Evolutionary conservation across 495 filamentous ascomycete species (phyloP), one percentile per base, ranked within the genome.

Genomic region (Astrothelium subdiscretum): DNA sequence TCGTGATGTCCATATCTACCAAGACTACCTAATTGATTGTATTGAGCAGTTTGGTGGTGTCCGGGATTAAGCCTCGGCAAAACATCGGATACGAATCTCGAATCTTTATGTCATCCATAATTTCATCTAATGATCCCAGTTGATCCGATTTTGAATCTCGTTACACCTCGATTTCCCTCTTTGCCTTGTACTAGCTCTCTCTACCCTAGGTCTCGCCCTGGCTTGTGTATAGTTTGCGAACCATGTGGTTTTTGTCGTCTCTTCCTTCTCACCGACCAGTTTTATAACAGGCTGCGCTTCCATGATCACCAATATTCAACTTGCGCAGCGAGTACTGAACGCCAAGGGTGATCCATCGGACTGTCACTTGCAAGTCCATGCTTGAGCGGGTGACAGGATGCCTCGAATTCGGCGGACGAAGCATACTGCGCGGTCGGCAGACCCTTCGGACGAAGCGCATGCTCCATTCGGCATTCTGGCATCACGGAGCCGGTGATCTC

Each of bases 1-100:
- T 83, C 22, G 94, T 97, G 72, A 97, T 87, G 61, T 97, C 91
- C 94, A 99, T 97, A 59, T 40, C 62, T 63, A 31, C 10, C 13
- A 31, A 31, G 35, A 38, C 15, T 38, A 15, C 13, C 18, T 6
- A 8, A 24, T 24, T 1, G n/a, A 31, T 58, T 18, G 20, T 26
- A 15, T 18, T n/a, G 27, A 59, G 57, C 57, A 59, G 10, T 54
- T 26, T 15, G 48, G 48, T 54, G 48, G 24, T 54, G 10, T 54
- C n/a, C 6, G 10, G 20, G n/a, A 3, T 54, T 27, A 5, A 11
- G 11, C 3, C 8, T 27, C 48, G 48, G 48, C 24, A 27, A 24
- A 54, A 54, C 48, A 20, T 54, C 48, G 48, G 48, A 24, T 5
- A 54, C 20, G 20, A n/a, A 27, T 20, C 20, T 27, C 8, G 24